phyloP scores from a whole-genome alignment of 2,329 filamentous ascomycete genomes.

The Coleophoma cylindrospora region DNA sequence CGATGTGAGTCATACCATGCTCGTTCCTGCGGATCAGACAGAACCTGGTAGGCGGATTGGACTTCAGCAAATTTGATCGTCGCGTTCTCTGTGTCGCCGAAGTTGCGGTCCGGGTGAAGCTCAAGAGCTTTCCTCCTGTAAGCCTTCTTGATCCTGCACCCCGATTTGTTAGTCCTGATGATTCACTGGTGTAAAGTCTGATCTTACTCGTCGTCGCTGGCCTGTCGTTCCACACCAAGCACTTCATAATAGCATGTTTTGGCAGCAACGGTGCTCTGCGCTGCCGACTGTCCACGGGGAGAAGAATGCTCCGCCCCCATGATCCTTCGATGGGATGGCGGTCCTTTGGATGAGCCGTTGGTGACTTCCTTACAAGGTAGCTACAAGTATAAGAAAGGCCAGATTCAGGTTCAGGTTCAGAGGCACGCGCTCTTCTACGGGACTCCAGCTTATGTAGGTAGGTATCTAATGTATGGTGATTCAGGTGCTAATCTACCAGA shows the following conservation, averaged over 20 bases:
- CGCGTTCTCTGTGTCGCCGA: slow-evolving; percentile 75
- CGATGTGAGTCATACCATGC: slow-evolving; percentile 98
- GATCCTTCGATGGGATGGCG: not conserved
- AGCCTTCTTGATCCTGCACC: slow-evolving; percentile 76
- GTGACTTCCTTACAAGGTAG: too few species aligned
- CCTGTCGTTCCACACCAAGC: slow-evolving; percentile 65
- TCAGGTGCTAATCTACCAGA: too few species aligned
- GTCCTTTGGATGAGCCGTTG: too few species aligned
- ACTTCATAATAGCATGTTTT: slow-evolving; percentile 87
- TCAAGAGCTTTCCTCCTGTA: slow-evolving; percentile 89
- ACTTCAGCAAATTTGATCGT: slow-evolving; percentile 87
- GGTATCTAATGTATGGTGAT: too few species aligned
- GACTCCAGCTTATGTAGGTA: too few species aligned
- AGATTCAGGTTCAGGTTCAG: too few species aligned
- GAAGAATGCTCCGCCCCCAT: slow-evolving; percentile 22
- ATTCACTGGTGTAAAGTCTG: slow-evolving; percentile 1
- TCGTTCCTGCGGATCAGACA: slow-evolving; percentile 91
- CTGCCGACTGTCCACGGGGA: slow-evolving; percentile 2
- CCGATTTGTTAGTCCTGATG: slow-evolving; percentile 4
- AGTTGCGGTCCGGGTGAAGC: slow-evolving; percentile 91
- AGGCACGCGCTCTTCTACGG: too few species aligned
- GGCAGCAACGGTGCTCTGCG: slow-evolving; percentile 4
- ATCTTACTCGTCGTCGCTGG: slow-evolving; percentile 74
- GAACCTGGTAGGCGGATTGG: slow-evolving; percentile 90
- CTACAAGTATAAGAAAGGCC: too few species aligned